Conservation (phyloP, 2,329 filamentous ascomycete species). For the Talaromyces sp. region DNA sequence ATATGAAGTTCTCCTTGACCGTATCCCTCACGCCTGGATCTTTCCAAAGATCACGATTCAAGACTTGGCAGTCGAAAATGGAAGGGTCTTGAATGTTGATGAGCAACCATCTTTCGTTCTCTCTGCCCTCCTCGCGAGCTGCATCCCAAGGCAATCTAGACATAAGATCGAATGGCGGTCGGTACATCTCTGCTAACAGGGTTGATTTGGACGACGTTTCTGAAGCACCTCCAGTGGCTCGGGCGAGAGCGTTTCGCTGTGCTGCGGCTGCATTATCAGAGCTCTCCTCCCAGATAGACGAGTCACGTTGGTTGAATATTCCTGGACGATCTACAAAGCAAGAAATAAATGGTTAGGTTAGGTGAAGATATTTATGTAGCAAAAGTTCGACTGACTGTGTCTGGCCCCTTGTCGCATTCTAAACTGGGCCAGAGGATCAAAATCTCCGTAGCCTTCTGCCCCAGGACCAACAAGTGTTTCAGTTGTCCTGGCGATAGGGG, state of each 20-base stretch:
- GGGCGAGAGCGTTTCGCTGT: conserved; percentile 54
- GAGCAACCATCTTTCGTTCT: conserved; percentile 87
- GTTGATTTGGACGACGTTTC: conserved; percentile 67
- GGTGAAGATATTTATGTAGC: background rate
- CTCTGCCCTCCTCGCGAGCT: conserved; percentile 80
- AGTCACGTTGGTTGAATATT: conserved; percentile 66
- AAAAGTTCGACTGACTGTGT: conserved; percentile 30
- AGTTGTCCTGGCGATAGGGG: conserved; percentile 85
- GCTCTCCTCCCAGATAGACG: conserved; percentile 58
- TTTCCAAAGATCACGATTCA: conserved; percentile 97
- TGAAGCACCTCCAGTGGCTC: conserved; percentile 63
- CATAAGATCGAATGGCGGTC: conserved; percentile 90
- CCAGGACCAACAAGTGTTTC: conserved; percentile 83
- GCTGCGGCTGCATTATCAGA: conserved; percentile 35
- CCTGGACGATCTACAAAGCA: conserved; percentile 48
- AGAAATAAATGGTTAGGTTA: background rate
- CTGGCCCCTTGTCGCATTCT: conserved; percentile 42
- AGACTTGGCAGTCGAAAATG: conserved; percentile 88
- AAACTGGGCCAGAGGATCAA: conserved; percentile 57
- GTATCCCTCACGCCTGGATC: conserved; percentile 74
- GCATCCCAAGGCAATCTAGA: conserved; percentile 74
- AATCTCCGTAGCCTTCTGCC: conserved; percentile 53
- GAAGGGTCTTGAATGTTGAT: conserved; percentile 93
- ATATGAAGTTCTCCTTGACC: conserved; percentile 88
- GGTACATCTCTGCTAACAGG: conserved; percentile 84